These are phyloP conservation scores for Pinus albicaulis DNA, from an alignment of 75 land plant genomes.

Conservation along the genomic window DNA sequence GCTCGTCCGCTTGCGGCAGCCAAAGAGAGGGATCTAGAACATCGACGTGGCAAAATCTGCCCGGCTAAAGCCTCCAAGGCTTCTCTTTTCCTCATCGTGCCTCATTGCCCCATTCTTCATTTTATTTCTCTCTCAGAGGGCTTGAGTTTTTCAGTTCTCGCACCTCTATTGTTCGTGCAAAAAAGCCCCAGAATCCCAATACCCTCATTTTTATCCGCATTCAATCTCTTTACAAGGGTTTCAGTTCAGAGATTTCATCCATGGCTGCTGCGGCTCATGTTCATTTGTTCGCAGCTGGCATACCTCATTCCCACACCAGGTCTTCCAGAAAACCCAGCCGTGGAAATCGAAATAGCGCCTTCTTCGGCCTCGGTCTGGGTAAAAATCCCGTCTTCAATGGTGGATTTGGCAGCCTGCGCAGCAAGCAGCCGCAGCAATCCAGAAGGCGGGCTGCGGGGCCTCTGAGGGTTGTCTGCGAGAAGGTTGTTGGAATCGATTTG, in stretches of 20 bases:
- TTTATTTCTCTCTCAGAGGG: no score
- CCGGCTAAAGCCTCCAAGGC: background rate
- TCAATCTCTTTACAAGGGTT: background rate
- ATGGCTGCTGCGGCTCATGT: slow-evolving; percentile 14
- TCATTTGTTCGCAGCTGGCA: slow-evolving; percentile 6
- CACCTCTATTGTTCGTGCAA: no score
- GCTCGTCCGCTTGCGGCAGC: no score
- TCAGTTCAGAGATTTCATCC: background rate
- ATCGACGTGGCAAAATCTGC: background rate
- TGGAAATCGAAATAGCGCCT: slow-evolving; percentile 12
- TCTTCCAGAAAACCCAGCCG: background rate
- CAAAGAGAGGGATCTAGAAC: slow-evolving; percentile 2
- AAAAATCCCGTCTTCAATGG: slow-evolving; percentile 8
- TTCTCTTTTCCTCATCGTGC: background rate
- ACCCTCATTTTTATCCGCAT: background rate
- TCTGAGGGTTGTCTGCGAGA: slow-evolving; percentile 43
- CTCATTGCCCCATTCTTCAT: background rate
- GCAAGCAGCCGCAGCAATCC: slow-evolving; percentile 3
- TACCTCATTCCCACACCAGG: background rate
- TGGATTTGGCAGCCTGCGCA: slow-evolving; percentile 3
- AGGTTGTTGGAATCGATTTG: slow-evolving; percentile 68
- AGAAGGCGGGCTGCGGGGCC: slow-evolving; percentile 21
- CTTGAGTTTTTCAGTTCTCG: background rate
- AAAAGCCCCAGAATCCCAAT: background rate
- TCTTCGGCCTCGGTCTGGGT: slow-evolving; percentile 12